These are phyloP conservation scores for Lichina pygmaea DNA, from an alignment of 495 filamentous ascomycete genomes.

Conservation along the genomic window DNA sequence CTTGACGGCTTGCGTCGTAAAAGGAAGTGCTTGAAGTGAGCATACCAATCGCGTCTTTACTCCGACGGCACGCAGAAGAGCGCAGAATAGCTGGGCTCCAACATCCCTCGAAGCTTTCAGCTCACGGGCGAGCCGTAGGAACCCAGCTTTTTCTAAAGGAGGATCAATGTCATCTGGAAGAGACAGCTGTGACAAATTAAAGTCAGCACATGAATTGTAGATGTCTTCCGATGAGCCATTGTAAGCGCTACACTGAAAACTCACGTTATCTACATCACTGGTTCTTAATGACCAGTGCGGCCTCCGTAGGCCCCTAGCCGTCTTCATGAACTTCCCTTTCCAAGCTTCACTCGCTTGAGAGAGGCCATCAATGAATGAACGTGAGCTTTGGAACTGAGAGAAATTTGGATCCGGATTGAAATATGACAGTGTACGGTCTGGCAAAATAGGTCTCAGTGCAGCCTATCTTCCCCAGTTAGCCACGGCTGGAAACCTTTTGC, in stretches of 20 bases:
- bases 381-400: slow-evolving; percentile 41
- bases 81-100: slow-evolving; percentile 56
- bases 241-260: slow-evolving; percentile 1
- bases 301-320: slow-evolving; percentile 36
- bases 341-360: slow-evolving; percentile 41
- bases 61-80: slow-evolving; percentile 47
- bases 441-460: slow-evolving; percentile 29
- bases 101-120: slow-evolving; percentile 4
- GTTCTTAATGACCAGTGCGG: slow-evolving; percentile 45
- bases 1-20: slow-evolving; percentile 27
- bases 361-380: slow-evolving; percentile 54
- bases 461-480: slow-evolving; percentile 9
- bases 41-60: slow-evolving; percentile 76
- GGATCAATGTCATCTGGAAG: slow-evolving; percentile 23
- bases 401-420: slow-evolving; percentile 34
- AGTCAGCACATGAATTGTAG: background rate
- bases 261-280: slow-evolving; percentile 27
- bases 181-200: slow-evolving; percentile 13
- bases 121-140: slow-evolving; percentile 10
- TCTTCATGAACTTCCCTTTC: slow-evolving; percentile 36
- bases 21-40: slow-evolving; percentile 65
- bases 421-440: slow-evolving; percentile 27
- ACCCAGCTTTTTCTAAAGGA: slow-evolving; percentile 36
- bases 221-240: background rate
- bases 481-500: background rate